Base-by-base conservation (phyloP, 768 basidiomycete species). In the Leccinum fibrillosum region DNA sequence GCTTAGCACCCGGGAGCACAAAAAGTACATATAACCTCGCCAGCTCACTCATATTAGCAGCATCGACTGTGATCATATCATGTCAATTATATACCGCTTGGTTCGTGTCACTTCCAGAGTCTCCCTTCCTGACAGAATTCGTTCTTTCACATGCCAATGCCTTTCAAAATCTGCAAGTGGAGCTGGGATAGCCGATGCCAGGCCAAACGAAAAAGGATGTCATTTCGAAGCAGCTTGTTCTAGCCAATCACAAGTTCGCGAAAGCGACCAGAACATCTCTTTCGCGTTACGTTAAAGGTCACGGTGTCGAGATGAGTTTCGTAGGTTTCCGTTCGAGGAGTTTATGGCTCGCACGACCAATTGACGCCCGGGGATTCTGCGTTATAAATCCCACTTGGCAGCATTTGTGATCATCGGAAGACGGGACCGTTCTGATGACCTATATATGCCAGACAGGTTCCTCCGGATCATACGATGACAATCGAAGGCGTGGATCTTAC, bases 71-170 rank as follows among this genome's bases (percentile, higher is more conserved):
- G 53, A 25, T 48, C 15, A 58, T 69, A 59, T 68, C 65, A 69
- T 65, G 68, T 67, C 66, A 69, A 48, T 63, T 48, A 52, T 66
- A 50, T 56, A 58, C 48, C 25, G n/a, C 39, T 42, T n/a, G 74
- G 71, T 81, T 54, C 70, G 78, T 47, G 77, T 84, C 35, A 79
- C 77, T 17, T 74, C 74, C 23, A 72, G 75, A 75, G 45, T 56
- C 5, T 80, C 81, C 58, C 71, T 2, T 65, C 23, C 59, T 75
- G 19, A 79, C 79, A 1, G 75, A 75, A 70, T 32, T 65, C 30
- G 78, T 81, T 59, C 70, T 72, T 34, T 64, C 77, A 10, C 80
- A 83, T 55, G 58, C 35, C 52, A 59, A 56, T 80, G 28, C 85
- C 84, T 9, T 84, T 47, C 45, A 53, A 51, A 34, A 55, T 25